phyloP scores from a whole-genome alignment of 2,329 filamentous ascomycete species.

The Pyricularia grisea region DNA sequence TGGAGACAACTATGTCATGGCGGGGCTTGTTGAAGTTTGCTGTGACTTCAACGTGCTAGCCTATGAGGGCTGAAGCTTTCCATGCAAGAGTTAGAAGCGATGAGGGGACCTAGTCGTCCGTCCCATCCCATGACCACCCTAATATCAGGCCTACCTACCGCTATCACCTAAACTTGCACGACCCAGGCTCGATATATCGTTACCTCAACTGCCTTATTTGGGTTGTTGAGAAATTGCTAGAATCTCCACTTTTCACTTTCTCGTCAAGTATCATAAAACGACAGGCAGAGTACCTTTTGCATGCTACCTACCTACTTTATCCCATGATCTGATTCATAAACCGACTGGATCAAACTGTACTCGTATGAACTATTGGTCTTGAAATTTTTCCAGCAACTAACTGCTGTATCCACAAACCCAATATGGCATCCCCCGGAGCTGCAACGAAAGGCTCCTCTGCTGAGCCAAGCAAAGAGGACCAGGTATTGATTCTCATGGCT shows the following conservation, averaged over 20 bases:
- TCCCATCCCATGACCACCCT: background rate
- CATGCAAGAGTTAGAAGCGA: background rate
- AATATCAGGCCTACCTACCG: background rate
- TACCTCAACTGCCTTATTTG: too few species aligned
- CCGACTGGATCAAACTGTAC: background rate
- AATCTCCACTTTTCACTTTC: background rate
- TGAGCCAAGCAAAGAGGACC: constrained; percentile 37
- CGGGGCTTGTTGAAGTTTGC: background rate
- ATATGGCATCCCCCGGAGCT: constrained; percentile 2
- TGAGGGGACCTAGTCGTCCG: background rate
- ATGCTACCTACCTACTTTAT: background rate
- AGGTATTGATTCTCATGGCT: constrained; percentile 71
- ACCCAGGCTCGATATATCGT: too few species aligned
- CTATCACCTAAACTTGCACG: background rate
- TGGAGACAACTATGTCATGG: background rate
- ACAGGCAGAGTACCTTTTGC: background rate
- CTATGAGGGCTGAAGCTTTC: background rate
- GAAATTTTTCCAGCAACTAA: background rate
- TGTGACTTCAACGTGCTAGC: background rate
- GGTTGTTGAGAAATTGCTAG: background rate
- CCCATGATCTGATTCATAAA: background rate
- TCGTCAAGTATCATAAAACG: background rate
- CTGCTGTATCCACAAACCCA: background rate
- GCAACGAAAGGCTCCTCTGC: background rate
- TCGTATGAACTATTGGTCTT: background rate